Percentiles rank a stretch among this genome's conserved stretches.
Evolutionary conservation across 306 rosid genomes (phyloP).

Genomic region (Prunus salicina): DNA sequence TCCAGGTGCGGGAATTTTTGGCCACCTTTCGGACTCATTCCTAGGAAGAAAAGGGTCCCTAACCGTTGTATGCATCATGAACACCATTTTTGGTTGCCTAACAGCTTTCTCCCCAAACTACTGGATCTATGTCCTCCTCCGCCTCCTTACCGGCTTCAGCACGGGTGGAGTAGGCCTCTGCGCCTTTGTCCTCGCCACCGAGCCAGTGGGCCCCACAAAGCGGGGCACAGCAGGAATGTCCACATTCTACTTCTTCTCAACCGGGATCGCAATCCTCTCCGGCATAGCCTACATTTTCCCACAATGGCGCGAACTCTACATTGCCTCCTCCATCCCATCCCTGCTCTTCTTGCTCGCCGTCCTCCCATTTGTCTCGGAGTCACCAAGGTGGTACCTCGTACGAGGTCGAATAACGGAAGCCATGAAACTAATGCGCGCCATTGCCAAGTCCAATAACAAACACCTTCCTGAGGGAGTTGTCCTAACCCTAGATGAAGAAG

Average conservation of each 20-base stretch:
- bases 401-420: conserved; percentile 64
- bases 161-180: conserved; percentile 85
- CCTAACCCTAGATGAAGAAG: conserved; percentile 62
- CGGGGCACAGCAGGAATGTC: conserved; percentile 83
- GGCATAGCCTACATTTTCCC: conserved; percentile 58
- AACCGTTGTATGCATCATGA: conserved; percentile 60
- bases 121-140: conserved; percentile 54
- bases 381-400: conserved; percentile 94
- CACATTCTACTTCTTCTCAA: conserved; percentile 90
- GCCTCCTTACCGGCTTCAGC: conserved; percentile 82
- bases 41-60: conserved; percentile 88
- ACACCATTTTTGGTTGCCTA: conserved; percentile 66
- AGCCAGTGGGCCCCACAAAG: conserved; percentile 67
- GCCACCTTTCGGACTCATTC: conserved; percentile 80
- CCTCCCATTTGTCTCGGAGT: conserved; percentile 74
- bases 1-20: conserved; percentile 90
- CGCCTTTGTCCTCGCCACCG: conserved; percentile 78
- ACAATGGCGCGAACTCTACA: conserved; percentile 72
- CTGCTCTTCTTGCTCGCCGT: conserved; percentile 47
- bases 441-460: conserved; percentile 55
- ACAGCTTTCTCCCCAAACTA: conserved; percentile 70
- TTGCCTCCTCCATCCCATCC: conserved; percentile 73
- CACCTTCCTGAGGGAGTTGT: conserved; percentile 51
- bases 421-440: conserved; percentile 52
- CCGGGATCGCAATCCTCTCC: conserved; percentile 68